Evolutionary conservation across 257 asterid genomes (phyloP).

Genomic region (Primulina tabacum): DNA sequence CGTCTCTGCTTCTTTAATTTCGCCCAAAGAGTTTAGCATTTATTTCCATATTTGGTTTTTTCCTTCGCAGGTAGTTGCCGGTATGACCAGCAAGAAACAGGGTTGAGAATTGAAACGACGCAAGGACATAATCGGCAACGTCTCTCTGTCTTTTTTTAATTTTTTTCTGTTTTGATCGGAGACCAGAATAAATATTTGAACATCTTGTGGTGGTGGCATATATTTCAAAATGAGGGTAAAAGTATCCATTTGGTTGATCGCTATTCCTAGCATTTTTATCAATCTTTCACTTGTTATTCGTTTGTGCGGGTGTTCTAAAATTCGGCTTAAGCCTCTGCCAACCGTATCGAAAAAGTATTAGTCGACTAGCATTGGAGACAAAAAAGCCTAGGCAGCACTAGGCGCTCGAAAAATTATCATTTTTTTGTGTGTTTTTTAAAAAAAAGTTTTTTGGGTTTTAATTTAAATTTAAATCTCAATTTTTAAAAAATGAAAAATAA

Average conservation of each 20-base stretch:
- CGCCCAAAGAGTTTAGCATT: background rate
- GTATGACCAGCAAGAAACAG: conserved; percentile 69
- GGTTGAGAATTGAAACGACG: conserved; percentile 29
- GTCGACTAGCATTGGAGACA: too few relatives aligned
- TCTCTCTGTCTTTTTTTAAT: background rate
- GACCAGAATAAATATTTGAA: conserved; percentile 26
- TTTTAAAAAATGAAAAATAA: too few relatives aligned
- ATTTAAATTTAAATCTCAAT: too few relatives aligned
- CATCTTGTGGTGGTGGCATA: background rate
- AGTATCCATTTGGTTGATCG: background rate
- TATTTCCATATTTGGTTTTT: background rate
- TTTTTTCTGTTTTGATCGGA: conserved; percentile 9
- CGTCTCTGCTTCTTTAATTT: background rate
- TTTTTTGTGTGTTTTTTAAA: too few relatives aligned
- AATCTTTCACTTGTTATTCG: background rate
- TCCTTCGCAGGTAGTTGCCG: conserved; percentile 66
- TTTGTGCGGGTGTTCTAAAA: background rate
- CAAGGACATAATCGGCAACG: background rate
- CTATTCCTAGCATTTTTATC: conserved; percentile 14
- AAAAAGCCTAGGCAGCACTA: too few relatives aligned
- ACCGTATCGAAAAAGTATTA: too few relatives aligned
- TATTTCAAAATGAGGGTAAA: conserved; percentile 16
- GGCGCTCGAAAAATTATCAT: too few relatives aligned
- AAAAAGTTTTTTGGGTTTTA: too few relatives aligned
- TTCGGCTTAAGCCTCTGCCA: too few relatives aligned